Conservation (phyloP, 148 eudicot species). For the Cornus kousa region DNA sequence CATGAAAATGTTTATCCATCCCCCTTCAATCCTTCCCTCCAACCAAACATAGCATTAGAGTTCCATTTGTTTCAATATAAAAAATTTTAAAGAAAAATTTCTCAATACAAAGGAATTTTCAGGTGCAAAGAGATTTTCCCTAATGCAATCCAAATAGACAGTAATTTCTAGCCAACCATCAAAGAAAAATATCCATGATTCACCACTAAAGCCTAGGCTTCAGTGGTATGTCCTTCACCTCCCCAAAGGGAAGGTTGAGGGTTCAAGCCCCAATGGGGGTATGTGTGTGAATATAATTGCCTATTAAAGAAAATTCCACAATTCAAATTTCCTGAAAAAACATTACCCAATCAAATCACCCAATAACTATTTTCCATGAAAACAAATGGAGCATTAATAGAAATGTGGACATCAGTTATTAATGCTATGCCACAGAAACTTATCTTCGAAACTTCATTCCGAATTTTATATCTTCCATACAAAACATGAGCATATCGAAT, state of each 20-base stretch:
- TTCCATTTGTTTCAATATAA: not conserved
- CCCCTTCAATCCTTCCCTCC: too few relatives aligned
- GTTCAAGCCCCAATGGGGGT: too few relatives aligned
- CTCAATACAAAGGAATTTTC: not conserved
- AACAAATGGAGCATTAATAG: not conserved
- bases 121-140: not conserved
- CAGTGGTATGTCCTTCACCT: too few relatives aligned
- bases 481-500: too few relatives aligned
- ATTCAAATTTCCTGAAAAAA: not conserved
- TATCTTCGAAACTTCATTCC: too few relatives aligned
- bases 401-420: not conserved
- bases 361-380: slow-evolving; percentile 1
- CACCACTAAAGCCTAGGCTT: not conserved
- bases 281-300: too few relatives aligned
- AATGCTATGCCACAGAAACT: too few relatives aligned
- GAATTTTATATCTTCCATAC: too few relatives aligned
- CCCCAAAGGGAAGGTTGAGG: too few relatives aligned
- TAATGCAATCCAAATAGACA: not conserved
- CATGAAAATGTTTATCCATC: too few relatives aligned
- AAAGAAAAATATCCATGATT: not conserved
- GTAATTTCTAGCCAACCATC: not conserved
- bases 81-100: not conserved
- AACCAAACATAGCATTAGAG: too few relatives aligned
- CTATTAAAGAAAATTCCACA: too few relatives aligned
- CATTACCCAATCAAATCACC: not conserved